Evolutionary conservation across 257 asterid species (phyloP), one percentile per base, ranked within the genome.

Genomic region (Nicotiana undulata): DNA sequence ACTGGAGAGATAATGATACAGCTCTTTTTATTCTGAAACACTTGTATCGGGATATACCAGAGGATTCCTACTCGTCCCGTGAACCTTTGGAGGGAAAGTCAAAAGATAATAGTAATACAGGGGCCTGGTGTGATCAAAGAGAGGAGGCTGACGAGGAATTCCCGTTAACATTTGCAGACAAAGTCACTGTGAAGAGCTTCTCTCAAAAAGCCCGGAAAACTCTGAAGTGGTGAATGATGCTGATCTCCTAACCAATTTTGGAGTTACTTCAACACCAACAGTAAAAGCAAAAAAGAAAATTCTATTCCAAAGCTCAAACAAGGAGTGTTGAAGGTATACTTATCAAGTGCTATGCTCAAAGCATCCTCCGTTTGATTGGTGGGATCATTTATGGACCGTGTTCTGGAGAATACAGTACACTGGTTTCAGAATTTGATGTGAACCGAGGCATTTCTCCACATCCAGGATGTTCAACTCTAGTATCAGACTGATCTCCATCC

Each of bases 1-100:
- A 96, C 84, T 96, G 99, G 98, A 90, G 98, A 77, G 98, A 96
- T 81, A 79, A 85, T 3, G 99, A 96, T 83, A 94, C 99, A 0
- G 98, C 97, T 52, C 97, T 96, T 65, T 96, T 96, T 90, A 94
- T 94, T 79, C 81, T 96, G 86, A 94, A 88, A 86, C 97, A 96
- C 88, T 88, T 96, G 87, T 96, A 94, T 49, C 90, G 91, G 15
- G 94, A 90, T 64, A 91, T 92, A 84, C 89, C 92, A 6, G 97
- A 96, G 66, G 90, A 88, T 75, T 91, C 95, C 4, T 22, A 34
- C 63, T 85, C 89, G 9, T 84, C 61, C 1, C 13, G 4, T 8
- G 90, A 80, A 56, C 83, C 86, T 72, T 79, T 11, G 31, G 92
- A 83, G 22, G 83, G 88, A 83, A 76, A 84, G 87, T 80, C 86